phyloP scores from a whole-genome alignment of 352 stramenopile species.

The Phytophthora pseudosyringae region DNA sequence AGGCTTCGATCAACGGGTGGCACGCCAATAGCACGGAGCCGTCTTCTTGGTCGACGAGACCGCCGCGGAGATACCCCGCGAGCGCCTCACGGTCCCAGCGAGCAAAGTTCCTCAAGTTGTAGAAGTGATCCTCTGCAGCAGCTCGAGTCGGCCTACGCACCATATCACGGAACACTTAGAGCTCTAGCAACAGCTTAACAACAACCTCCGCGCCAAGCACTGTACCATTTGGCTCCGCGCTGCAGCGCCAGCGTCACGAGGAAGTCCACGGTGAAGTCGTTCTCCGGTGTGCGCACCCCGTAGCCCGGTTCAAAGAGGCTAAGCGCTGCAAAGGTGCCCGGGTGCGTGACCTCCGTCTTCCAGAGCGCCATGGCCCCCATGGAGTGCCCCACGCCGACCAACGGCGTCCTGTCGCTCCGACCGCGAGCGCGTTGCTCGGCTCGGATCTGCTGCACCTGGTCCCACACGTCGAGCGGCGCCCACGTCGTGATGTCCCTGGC shows the following conservation, averaged over 20 bases:
- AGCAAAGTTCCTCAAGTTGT: conserved; percentile 40
- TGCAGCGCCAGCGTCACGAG: conserved; percentile 32
- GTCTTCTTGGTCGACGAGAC: conserved; percentile 33
- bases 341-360: conserved; percentile 45
- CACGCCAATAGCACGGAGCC: conserved; percentile 41
- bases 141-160: conserved; percentile 19
- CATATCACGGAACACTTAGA: too few relatives aligned
- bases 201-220: neutral
- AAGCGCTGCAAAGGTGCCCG: conserved; percentile 47
- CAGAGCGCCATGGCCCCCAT: conserved; percentile 55
- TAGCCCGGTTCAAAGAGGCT: conserved; percentile 54
- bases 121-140: conserved; percentile 34
- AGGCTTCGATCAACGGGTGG: conserved; percentile 49
- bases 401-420: conserved; percentile 24
- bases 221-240: conserved; percentile 33
- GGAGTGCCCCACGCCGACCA: conserved; percentile 62
- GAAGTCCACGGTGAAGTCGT: conserved; percentile 34
- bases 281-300: conserved; percentile 24
- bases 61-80: conserved; percentile 31
- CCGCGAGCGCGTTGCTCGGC: conserved; percentile 19
- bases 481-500: conserved; percentile 34
- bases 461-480: conserved; percentile 32
- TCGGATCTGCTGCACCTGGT: conserved; percentile 34
- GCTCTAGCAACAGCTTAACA: neutral
- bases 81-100: conserved; percentile 41